Conservation (phyloP, 108 stramenopile species). For the Heterococcus sp. region DNA sequence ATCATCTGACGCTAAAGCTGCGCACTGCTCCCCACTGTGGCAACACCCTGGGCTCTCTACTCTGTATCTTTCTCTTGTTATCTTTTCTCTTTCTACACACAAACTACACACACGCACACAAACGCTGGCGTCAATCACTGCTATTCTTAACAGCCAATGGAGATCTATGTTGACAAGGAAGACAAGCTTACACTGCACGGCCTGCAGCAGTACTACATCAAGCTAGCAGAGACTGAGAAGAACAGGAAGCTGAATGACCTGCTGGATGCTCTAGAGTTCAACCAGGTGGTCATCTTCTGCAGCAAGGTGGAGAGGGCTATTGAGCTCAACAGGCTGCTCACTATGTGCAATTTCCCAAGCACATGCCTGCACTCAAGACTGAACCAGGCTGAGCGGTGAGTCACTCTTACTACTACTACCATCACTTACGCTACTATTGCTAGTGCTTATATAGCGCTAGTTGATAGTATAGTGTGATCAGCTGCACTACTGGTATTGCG, state of each 20-base stretch:
- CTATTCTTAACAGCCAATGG: slow-evolving; percentile 57
- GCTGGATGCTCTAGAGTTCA: slow-evolving; percentile 97
- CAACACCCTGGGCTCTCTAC: too few relatives aligned
- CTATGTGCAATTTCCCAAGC: slow-evolving; percentile 98
- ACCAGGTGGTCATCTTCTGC: slow-evolving; percentile 96
- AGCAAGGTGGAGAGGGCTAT: slow-evolving; percentile 85
- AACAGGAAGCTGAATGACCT: slow-evolving; percentile 96
- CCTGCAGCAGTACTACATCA: slow-evolving; percentile 95
- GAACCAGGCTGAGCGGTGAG: slow-evolving; percentile 86
- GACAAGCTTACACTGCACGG: slow-evolving; percentile 99
- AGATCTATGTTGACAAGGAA: slow-evolving; percentile 98
- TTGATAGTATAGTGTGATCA: too few relatives aligned
- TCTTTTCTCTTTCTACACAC: too few relatives aligned
- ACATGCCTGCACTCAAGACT: slow-evolving; percentile 95
- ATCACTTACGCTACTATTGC: too few relatives aligned
- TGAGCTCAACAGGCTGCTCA: slow-evolving; percentile 77
- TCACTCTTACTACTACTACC: too few relatives aligned
- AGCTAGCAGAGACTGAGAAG: slow-evolving; percentile 94
- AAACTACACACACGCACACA: too few relatives aligned
- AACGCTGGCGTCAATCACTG: not conserved
- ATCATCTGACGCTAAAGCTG: too few relatives aligned
- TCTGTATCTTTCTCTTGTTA: too few relatives aligned
- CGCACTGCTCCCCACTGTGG: too few relatives aligned
- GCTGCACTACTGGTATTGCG: too few relatives aligned
- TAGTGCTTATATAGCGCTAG: too few relatives aligned